phyloP scores from a whole-genome alignment of 2,329 filamentous ascomycete species.

The Sphaerulina populicola region DNA sequence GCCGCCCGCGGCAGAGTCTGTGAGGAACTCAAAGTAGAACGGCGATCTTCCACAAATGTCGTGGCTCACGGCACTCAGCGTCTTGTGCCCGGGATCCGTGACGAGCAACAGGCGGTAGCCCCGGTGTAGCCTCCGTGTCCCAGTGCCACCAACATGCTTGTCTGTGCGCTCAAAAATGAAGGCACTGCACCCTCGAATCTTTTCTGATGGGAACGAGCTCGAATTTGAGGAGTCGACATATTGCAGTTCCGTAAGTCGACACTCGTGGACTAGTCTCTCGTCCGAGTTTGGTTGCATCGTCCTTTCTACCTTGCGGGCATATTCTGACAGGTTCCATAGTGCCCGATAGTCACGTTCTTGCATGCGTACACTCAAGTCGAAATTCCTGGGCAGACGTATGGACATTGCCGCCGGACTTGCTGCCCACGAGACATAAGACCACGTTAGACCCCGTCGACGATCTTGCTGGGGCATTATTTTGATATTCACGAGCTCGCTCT shows the following conservation, averaged over 20 bases:
- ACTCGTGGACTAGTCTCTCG: conserved; percentile 62
- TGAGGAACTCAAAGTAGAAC: conserved; percentile 68
- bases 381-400: conserved; percentile 65
- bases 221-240: conserved; percentile 69
- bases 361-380: conserved; percentile 62
- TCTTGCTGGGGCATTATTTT: conserved; percentile 53
- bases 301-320: conserved; percentile 65
- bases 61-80: conserved; percentile 67
- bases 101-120: conserved; percentile 72
- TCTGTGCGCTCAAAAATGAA: conserved; percentile 65
- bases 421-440: conserved; percentile 77
- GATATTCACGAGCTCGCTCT: conserved; percentile 68
- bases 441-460: conserved; percentile 55
- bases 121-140: conserved; percentile 63
- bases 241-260: conserved; percentile 64
- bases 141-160: conserved; percentile 62
- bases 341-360: conserved; percentile 68
- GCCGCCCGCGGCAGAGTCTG: conserved; percentile 49
- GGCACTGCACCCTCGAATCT: conserved; percentile 61
- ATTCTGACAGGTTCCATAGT: conserved; percentile 77
- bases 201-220: conserved; percentile 66
- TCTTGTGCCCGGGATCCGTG: conserved; percentile 68
- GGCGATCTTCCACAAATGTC: conserved; percentile 57
- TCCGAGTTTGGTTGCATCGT: conserved; percentile 61
- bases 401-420: conserved; percentile 57